Evolutionary conservation across 1,284 basidiomycete species (phyloP).

Genomic region (Ceratobasidium papillatum): DNA sequence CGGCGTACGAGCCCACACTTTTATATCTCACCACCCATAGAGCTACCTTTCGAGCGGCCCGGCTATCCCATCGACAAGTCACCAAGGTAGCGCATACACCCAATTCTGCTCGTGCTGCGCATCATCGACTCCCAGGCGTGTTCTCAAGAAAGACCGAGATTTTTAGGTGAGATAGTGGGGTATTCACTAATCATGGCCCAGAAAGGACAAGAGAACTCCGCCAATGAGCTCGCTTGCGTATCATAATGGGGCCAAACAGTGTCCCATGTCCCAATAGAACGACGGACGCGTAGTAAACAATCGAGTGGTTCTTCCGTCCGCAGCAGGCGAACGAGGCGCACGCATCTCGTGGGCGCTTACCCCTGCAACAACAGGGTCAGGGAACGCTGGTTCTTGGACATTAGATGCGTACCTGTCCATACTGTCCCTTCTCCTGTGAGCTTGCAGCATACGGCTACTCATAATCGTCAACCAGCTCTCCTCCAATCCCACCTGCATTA

Average conservation of each 20-base stretch:
- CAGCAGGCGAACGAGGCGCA: background rate
- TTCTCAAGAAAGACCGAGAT: slow-evolving; percentile 34
- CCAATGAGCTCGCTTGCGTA: background rate
- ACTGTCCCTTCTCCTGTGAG: background rate
- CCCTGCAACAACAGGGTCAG: background rate
- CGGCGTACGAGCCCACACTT: background rate
- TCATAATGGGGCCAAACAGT: background rate
- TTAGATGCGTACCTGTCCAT: background rate
- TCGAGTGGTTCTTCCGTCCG: slow-evolving; percentile 25
- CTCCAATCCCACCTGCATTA: background rate
- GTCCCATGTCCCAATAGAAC: background rate
- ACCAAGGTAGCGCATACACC: background rate
- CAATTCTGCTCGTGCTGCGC: background rate
- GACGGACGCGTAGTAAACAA: background rate
- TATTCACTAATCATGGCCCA: background rate
- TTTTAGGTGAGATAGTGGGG: background rate
- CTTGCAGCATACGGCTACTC: background rate
- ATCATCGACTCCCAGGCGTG: background rate
- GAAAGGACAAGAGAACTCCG: background rate
- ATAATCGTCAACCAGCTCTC: background rate
- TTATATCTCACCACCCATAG: background rate
- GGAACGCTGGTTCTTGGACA: background rate
- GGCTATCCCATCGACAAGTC: background rate
- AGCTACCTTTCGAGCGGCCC: background rate
- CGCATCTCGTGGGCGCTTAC: background rate